These are phyloP conservation scores for Amanita subjunquillea DNA, from an alignment of 768 basidiomycete species.

Conservation along the genomic window DNA sequence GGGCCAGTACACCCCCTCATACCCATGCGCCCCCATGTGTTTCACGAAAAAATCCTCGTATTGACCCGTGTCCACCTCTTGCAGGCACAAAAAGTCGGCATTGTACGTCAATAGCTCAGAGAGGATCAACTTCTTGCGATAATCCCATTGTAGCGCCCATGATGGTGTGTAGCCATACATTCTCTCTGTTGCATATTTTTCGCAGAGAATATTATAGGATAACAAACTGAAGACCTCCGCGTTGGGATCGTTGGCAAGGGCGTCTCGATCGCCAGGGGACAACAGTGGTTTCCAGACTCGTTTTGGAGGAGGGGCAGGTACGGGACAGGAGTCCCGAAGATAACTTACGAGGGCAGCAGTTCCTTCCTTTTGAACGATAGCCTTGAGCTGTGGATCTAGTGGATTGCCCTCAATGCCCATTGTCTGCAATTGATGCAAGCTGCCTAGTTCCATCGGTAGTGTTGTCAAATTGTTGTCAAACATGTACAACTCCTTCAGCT, in stretches of 20 bases:
- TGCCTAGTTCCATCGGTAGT: constrained; percentile 83
- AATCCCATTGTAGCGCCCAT: constrained; percentile 96
- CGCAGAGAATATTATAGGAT: constrained; percentile 92
- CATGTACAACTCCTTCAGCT: constrained; percentile 83
- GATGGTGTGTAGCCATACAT: constrained; percentile 94
- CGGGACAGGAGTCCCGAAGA: constrained; percentile 89
- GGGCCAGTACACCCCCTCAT: constrained; percentile 87
- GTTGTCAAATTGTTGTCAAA: constrained; percentile 92
- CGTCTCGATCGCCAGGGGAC: constrained; percentile 47
- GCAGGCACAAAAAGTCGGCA: constrained; percentile 87
- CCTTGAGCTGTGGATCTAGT: constrained; percentile 64
- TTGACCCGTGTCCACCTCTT: constrained; percentile 89
- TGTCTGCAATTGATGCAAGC: constrained; percentile 83
- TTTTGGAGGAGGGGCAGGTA: constrained; percentile 70
- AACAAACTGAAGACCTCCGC: constrained; percentile 74
- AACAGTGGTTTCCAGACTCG: constrained; percentile 67
- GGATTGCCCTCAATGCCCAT: constrained; percentile 98
- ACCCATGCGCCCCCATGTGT: constrained; percentile 62
- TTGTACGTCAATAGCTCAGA: constrained; percentile 74
- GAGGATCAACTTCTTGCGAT: constrained; percentile 81
- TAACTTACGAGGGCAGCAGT: constrained; percentile 79
- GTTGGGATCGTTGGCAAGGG: constrained; percentile 47
- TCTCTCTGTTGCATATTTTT: constrained; percentile 77
- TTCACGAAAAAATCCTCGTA: constrained; percentile 87
- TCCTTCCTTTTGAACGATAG: constrained; percentile 90